phyloP scores from a whole-genome alignment of 345 rosid genomes.

The Rhizophora mangle region DNA sequence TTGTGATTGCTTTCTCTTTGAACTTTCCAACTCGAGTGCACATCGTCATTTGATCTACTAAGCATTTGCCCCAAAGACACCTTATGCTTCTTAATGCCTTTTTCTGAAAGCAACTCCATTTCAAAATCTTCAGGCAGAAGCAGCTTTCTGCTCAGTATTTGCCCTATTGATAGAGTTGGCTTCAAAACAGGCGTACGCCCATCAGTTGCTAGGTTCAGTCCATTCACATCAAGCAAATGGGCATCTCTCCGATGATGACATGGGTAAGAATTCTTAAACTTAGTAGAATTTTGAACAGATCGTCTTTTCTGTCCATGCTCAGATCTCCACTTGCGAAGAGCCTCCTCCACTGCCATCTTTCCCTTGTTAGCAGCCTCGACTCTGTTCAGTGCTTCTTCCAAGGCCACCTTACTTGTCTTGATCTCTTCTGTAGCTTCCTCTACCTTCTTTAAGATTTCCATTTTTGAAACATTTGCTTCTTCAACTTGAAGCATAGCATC shows the following conservation, averaged over 20 bases:
- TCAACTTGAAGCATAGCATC: conserved; percentile 64
- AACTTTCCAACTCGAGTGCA: conserved; percentile 17
- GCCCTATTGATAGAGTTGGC: conserved; percentile 83
- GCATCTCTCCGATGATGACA: conserved; percentile 52
- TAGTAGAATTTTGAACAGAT: conserved; percentile 53
- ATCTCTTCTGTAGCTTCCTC: conserved; percentile 64
- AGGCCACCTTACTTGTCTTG: conserved; percentile 50
- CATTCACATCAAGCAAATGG: conserved; percentile 56
- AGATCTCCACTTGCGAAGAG: conserved; percentile 67
- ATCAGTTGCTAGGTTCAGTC: conserved; percentile 42
- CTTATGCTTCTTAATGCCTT: conserved; percentile 43
- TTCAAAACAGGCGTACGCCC: conserved; percentile 50
- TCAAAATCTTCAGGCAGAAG: conserved; percentile 62
- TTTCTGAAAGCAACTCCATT: conserved; percentile 35
- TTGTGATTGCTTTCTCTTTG: conserved; percentile 44
- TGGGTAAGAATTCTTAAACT: conserved; percentile 63
- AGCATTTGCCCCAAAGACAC: conserved; percentile 87
- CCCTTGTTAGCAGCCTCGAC: conserved; percentile 63
- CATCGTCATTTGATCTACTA: conserved; percentile 42
- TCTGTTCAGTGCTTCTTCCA: conserved; percentile 62
- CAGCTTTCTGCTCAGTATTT: conserved; percentile 88
- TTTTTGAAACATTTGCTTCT: conserved; percentile 52
- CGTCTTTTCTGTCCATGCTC: conserved; percentile 57
- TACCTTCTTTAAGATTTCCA: conserved; percentile 49
- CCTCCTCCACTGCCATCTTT: conserved; percentile 64